Evolutionary conservation across 1,284 basidiomycete species (phyloP).

Genomic region (Lignosus rhinocerotis): DNA sequence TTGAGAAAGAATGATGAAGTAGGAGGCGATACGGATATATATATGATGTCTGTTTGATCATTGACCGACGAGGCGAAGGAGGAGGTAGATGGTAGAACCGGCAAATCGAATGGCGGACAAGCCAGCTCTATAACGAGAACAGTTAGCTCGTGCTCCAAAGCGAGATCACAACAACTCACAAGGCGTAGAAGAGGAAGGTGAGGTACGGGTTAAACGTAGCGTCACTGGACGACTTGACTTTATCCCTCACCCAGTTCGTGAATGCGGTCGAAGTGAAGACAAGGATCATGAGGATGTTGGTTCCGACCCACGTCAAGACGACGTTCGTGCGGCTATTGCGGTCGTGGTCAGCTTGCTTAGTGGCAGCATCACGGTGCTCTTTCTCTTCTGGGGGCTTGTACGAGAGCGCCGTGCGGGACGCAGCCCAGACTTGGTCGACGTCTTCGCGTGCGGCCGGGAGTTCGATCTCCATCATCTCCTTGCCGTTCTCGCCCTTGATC

Average conservation of each 20-base stretch:
- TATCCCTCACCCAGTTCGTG: slow-evolving; percentile 57
- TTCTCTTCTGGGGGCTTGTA: slow-evolving; percentile 67
- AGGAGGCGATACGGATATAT: not conserved
- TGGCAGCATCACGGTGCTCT: slow-evolving; percentile 83
- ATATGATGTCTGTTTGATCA: slow-evolving; percentile 25
- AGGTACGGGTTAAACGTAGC: slow-evolving; percentile 84
- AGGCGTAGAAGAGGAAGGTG: slow-evolving; percentile 77
- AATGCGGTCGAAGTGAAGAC: slow-evolving; percentile 82
- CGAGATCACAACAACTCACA: slow-evolving; percentile 51
- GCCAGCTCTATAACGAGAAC: slow-evolving; percentile 53
- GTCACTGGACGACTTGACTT: slow-evolving; percentile 47
- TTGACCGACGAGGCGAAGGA: slow-evolving; percentile 69
- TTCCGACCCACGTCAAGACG: slow-evolving; percentile 82
- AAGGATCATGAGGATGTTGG: slow-evolving; percentile 82
- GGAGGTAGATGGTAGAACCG: slow-evolving; percentile 76
- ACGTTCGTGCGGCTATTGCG: slow-evolving; percentile 83
- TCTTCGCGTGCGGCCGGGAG: slow-evolving; percentile 81
- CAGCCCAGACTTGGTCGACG: slow-evolving; percentile 82
- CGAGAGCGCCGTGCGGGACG: slow-evolving; percentile 68
- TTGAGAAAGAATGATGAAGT: not conserved
- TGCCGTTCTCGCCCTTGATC: slow-evolving; percentile 78
- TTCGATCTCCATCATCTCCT: slow-evolving; percentile 85
- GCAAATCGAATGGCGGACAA: slow-evolving; percentile 78
- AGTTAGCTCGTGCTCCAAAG: not conserved
- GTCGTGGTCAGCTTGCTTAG: slow-evolving; percentile 87